Percentiles rank a stretch among this genome's conserved stretches.
These are phyloP conservation scores for Sarocladium brachiariae DNA, from an alignment of 2,329 filamentous ascomycete species.

Conservation along the genomic window DNA sequence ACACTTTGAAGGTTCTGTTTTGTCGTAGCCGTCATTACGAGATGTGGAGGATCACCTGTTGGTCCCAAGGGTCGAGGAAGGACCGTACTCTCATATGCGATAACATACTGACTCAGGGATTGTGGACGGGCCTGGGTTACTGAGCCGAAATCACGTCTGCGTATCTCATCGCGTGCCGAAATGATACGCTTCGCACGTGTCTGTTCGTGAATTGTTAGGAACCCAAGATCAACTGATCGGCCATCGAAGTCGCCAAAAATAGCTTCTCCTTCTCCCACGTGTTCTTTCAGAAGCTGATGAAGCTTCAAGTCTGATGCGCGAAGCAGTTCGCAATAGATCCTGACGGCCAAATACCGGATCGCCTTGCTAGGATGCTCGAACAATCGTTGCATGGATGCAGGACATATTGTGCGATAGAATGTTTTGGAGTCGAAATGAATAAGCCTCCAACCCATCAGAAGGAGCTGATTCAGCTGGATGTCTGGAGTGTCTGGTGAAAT, in stretches of 20 bases:
- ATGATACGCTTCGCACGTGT: conserved; percentile 41
- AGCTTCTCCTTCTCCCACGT: conserved; percentile 54
- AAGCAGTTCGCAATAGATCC: conserved; percentile 73
- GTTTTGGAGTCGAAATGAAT: conserved; percentile 66
- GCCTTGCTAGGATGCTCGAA: conserved; percentile 53
- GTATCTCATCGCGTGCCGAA: conserved; percentile 32
- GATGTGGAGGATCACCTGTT: conserved; percentile 37
- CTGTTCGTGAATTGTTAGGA: conserved; percentile 56
- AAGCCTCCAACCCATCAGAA: conserved; percentile 62
- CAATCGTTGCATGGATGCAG: conserved; percentile 60
- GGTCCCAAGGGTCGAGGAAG: conserved; percentile 56
- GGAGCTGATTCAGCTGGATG: conserved; percentile 20
- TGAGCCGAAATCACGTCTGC: conserved; percentile 13
- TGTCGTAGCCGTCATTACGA: conserved; percentile 69
- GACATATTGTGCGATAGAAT: conserved; percentile 59
- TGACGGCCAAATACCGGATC: conserved; percentile 74
- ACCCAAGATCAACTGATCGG: conserved; percentile 67
- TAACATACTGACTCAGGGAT: conserved; percentile 52
- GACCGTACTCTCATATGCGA: conserved; percentile 59
- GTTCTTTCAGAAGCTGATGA: conserved; percentile 60
- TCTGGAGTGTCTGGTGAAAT: conserved; percentile 13
- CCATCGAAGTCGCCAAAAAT: conserved; percentile 72
- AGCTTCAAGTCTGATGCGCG: conserved; percentile 73
- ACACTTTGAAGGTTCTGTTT: conserved; percentile 63
- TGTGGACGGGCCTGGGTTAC: conserved; percentile 20